Evolutionary conservation across 176 grass and related monocot species (phyloP), one percentile per base, ranked within the genome.

Genomic region (Urochloa ruziziensis): DNA sequence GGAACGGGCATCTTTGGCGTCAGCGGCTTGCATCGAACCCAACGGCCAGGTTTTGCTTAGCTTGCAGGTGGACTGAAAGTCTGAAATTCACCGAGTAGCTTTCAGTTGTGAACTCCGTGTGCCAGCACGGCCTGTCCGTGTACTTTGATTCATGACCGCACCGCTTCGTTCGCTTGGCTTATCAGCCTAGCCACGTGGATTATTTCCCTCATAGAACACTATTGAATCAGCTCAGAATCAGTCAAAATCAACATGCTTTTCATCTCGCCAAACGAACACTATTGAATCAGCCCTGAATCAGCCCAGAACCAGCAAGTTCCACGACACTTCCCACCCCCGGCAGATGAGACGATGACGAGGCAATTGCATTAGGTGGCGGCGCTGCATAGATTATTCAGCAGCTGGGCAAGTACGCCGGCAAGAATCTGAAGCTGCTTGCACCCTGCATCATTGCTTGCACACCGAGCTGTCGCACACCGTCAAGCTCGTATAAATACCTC

Each of bases 251-350:
- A n/a, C n/a, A n/a, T n/a, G n/a, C n/a, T n/a, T n/a, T n/a, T n/a
- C n/a, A n/a, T n/a, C n/a, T n/a, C n/a, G n/a, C n/a, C n/a, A n/a
- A n/a, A n/a, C n/a, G n/a, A n/a, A n/a, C n/a, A n/a, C n/a, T n/a
- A n/a, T n/a, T n/a, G n/a, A n/a, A n/a, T n/a, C n/a, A n/a, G n/a
- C n/a, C n/a, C n/a, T n/a, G n/a, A n/a, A n/a, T n/a, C n/a, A n/a
- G n/a, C n/a, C n/a, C n/a, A n/a, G n/a, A n/a, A n/a, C n/a, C 63
- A 70, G 79, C 72, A 88, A 61, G 79, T 77, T 88, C 79, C 79
- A 18, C 19, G 79, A 62, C 13, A 61, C 40, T 77, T 77, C 72
- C 37, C 6, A 67, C 34, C n/a, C 2, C 37, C 57, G n/a, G n/a
- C n/a, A n/a, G n/a, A 72, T 73, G 84, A n/a, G 39, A n/a, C n/a